Conservation (phyloP, 2,329 filamentous ascomycete genomes). For the Neonectria ditissima region DNA sequence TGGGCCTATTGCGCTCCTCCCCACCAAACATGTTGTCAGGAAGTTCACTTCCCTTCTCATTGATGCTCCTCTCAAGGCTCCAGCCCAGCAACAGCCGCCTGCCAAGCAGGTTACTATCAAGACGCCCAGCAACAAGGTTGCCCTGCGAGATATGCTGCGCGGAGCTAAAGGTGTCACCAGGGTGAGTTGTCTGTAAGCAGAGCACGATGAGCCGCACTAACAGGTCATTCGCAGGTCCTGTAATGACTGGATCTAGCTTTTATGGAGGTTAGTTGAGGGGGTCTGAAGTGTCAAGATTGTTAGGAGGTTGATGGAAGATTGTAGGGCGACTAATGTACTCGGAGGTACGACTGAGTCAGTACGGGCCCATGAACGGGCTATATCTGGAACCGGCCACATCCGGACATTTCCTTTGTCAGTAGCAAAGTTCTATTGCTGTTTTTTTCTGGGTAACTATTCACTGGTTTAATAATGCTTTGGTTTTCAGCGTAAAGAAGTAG, state of each 20-base stretch:
- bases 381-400: slow-evolving; percentile 16
- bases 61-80: background rate
- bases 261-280: background rate
- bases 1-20: slow-evolving; percentile 16
- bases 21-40: slow-evolving; percentile 24
- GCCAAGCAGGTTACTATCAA: background rate
- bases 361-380: background rate
- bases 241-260: background rate
- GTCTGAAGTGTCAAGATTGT: background rate
- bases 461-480: too few relatives aligned
- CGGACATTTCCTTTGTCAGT: slow-evolving; percentile 9
- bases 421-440: too few relatives aligned
- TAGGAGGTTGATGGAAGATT: background rate
- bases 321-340: too few relatives aligned
- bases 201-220: background rate
- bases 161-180: slow-evolving; percentile 10
- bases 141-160: slow-evolving; percentile 24
- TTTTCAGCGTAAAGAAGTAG: too few relatives aligned
- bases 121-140: slow-evolving; percentile 4
- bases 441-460: too few relatives aligned
- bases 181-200: background rate
- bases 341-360: background rate
- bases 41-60: slow-evolving; percentile 29
- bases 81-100: background rate
- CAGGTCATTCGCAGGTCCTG: background rate